These are phyloP conservation scores for Fusarium floridanum DNA, from an alignment of 2,329 filamentous ascomycete genomes.

Conservation along the genomic window DNA sequence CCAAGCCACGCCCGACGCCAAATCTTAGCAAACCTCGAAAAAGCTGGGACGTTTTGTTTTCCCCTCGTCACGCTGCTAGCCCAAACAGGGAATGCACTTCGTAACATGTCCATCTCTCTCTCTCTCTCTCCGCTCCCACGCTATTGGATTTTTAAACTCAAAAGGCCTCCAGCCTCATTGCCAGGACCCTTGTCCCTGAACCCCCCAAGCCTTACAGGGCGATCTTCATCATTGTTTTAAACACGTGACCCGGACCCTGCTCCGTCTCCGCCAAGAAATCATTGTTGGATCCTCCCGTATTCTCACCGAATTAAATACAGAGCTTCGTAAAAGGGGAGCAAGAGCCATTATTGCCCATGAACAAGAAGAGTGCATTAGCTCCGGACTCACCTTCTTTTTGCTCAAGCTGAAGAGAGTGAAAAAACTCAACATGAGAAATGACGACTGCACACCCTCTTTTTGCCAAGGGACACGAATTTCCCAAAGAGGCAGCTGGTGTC, in stretches of 20 bases:
- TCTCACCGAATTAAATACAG: neutral
- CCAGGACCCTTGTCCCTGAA: constrained; percentile 1
- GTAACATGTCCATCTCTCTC: neutral
- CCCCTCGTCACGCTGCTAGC: neutral
- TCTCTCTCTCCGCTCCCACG: neutral
- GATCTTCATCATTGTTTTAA: neutral
- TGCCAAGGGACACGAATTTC: constrained; percentile 33
- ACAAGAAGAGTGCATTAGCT: neutral
- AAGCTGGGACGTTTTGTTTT: neutral
- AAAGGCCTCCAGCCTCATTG: neutral
- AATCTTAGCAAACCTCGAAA: neutral
- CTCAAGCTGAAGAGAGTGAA: constrained; percentile 29
- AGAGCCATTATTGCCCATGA: neutral
- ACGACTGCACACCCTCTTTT: constrained; percentile 13
- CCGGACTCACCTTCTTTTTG: constrained; percentile 17
- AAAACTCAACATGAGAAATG: constrained; percentile 10
- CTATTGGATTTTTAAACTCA: neutral
- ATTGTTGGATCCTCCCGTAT: neutral
- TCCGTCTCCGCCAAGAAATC: neutral
- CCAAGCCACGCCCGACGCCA: constrained; percentile 6
- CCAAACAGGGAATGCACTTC: constrained; percentile 14
- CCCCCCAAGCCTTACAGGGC: constrained; percentile 3
- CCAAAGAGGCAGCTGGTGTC: constrained; percentile 20
- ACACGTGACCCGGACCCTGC: constrained; percentile 7
- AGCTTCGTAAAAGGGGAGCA: neutral